Base-by-base conservation (phyloP, 441 rosid genomes). In the Cnidoscolus chayamansa region DNA sequence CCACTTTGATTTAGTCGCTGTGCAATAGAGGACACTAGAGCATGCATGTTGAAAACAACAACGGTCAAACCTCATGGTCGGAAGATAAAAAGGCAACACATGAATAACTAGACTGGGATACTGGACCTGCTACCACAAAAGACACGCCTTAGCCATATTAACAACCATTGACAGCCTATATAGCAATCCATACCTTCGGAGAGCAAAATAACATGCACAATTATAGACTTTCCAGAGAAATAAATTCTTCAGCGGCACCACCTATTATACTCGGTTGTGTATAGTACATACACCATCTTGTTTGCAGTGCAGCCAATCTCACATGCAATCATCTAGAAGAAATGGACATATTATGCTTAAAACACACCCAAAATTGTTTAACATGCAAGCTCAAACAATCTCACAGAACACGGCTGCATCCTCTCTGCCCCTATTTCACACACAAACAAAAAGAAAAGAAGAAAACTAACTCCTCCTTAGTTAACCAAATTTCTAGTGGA, bases 181-280 rank as follows among this genome's bases (percentile, higher is more conserved):
- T 12, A 48, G n/a, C 17, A 55, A 25, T 17, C 7, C 62, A 30
- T 85, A 91, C 98, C 97, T 89, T 85, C 30, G 93, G 79, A 78
- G 97, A 91, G 81, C 97, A 91, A 86, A 89, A 93, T 70, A 96
- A 91, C 91, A 87, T 90, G 94, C 99, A 93, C 51, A 96, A 96
- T 80, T 96, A 98, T 17, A 93, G 97, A 84, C 99, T 88, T 81
- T 97, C 99, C 0, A 96, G 89, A 80, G 86, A 96, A 77, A 96
- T 64, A 76, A 93, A 96, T 82, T 96, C 97, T 82, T 93, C 89
- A 49, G 88, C 77, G 73, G 90, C 96, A 82, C 98, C 98, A 57
- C 81, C 99, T 65, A 89, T 81, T 73, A 84, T 70, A 79, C 97
- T 91, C 43, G 92, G 97, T 78, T 96, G 99, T 71, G 98, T 90